Percentiles rank a stretch among this genome's conserved stretches.
These are phyloP conservation scores for Misopates orontium DNA, from an alignment of 257 asterid species.

Conservation along the genomic window DNA sequence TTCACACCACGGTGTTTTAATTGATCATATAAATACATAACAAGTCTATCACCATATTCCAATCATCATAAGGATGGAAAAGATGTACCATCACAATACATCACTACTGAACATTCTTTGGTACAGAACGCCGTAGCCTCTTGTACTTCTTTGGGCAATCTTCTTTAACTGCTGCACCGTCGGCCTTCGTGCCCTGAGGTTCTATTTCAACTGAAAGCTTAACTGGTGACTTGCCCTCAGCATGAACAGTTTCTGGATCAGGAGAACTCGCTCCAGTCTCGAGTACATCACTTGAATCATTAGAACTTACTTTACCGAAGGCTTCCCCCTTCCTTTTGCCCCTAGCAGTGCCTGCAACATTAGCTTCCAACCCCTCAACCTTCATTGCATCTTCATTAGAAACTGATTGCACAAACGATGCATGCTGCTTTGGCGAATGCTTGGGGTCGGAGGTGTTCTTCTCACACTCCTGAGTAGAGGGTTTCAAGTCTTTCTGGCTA, in stretches of 20 bases:
- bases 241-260: conserved; percentile 24
- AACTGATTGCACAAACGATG: conserved; percentile 18
- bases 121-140: conserved; percentile 44
- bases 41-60: conserved; percentile 9
- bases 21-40: conserved; percentile 11
- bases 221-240: conserved; percentile 22
- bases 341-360: conserved; percentile 18
- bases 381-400: conserved; percentile 29
- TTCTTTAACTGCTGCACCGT: conserved; percentile 32
- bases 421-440: conserved; percentile 30
- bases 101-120: conserved; percentile 21
- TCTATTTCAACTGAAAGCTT: conserved; percentile 33
- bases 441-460: conserved; percentile 12
- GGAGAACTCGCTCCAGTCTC: conserved; percentile 22
- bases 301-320: conserved; percentile 21
- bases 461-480: conserved; percentile 28
- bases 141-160: conserved; percentile 45
- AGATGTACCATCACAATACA: background rate
- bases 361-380: conserved; percentile 24
- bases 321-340: conserved; percentile 39
- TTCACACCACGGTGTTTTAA: background rate
- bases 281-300: conserved; percentile 17
- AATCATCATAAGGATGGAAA: conserved; percentile 3
- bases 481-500: conserved; percentile 25
- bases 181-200: conserved; percentile 16